Base-by-base conservation (phyloP, 2,329 filamentous ascomycete genomes). In the Aureobasidium subglaciale region DNA sequence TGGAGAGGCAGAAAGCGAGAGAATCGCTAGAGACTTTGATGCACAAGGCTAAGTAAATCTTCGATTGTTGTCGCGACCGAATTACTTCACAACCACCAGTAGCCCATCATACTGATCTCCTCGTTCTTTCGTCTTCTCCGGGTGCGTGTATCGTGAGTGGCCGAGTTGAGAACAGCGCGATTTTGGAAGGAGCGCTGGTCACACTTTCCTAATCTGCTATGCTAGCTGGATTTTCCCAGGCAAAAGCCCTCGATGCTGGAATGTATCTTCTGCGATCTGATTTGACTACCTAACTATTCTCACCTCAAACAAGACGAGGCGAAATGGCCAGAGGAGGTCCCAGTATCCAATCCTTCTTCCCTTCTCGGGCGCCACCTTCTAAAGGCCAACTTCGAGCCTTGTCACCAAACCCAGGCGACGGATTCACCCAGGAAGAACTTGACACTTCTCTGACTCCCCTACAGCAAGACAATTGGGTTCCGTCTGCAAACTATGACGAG, bases 371-470 rank as follows among this genome's bases (percentile, higher is more conserved):
- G 1, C 61, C 63, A 22, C 63, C 63, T 11, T 62, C 56, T 22
- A 61, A 63, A 4, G 63, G 63, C 1, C 60, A 63, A 22, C 42
- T 25, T 15, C 40, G 8, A 15, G 59, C 55, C 9, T 35, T 40
- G 10, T 57, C 56, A 25, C 52, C 56, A 11, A 41, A 34, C 7
- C 62, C 67, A 13, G 73, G 76, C 34, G 78, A 82, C 67, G 79
- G 79, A 27, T 83, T 83, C 67, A 81, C 77, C 2, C 59, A 70
- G 13, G 70, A 78, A 56, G 71, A 77, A 57, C 64, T 71, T 1
- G 64, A 70, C 3, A 59, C 63, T 16, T 63, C 63, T 8, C 29
- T 65, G 8, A 56, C 58, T 15, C 61, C 63, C 13, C 59, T 59
- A 43, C 60, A 49, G 1, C 34, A 42, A 1, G 60, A 63, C 15